phyloP scores from a whole-genome alignment of 257 asterid species.

The Solanum megistacrolobum region DNA sequence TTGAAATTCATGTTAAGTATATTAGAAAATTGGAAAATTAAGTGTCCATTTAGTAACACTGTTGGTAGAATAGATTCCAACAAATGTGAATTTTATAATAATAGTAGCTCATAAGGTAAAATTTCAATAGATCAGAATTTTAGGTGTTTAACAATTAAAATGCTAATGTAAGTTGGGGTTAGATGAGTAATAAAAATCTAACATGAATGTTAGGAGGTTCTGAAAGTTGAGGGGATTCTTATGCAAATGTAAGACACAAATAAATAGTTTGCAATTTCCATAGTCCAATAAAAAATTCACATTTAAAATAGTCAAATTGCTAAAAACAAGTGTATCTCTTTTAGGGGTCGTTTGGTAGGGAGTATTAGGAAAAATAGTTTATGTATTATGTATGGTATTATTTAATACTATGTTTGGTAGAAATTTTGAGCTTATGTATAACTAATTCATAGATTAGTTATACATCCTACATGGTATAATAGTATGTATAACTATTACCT shows the following conservation, averaged over 20 bases:
- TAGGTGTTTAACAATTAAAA: too few species aligned
- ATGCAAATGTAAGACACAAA: neutral
- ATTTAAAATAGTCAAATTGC: too few species aligned
- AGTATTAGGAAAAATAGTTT: too few species aligned
- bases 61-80: neutral
- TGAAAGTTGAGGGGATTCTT: neutral
- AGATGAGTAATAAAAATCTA: neutral
- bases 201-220: neutral
- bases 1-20: neutral
- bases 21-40: neutral
- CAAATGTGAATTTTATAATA: neutral
- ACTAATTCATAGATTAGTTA: too few species aligned
- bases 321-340: too few species aligned
- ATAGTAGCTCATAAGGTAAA: neutral
- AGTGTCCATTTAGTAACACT: neutral
- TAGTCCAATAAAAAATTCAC: neutral
- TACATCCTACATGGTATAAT: too few species aligned
- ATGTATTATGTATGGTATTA: too few species aligned
- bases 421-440: too few species aligned
- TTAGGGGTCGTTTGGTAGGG: too few species aligned
- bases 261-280: neutral
- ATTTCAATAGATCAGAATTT: neutral
- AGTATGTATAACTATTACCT: too few species aligned
- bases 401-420: too few species aligned
- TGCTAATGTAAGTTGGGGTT: neutral